phyloP scores from a whole-genome alignment of 352 stramenopile species.

The Nothophytophthora sp. region DNA sequence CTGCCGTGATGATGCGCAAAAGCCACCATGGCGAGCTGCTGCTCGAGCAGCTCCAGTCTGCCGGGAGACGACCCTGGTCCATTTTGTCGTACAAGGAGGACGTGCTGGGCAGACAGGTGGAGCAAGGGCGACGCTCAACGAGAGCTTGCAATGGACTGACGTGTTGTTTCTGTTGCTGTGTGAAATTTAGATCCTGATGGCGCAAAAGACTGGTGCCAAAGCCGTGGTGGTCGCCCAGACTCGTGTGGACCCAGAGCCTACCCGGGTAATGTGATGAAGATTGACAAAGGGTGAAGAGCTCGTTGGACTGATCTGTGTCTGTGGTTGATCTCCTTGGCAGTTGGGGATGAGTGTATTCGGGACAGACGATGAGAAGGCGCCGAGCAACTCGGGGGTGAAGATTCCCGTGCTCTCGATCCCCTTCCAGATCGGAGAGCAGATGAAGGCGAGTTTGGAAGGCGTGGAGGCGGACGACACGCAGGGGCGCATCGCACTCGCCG shows the following conservation, averaged over 20 bases:
- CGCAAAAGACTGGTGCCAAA: slow-evolving; percentile 65
- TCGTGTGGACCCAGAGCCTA: slow-evolving; percentile 45
- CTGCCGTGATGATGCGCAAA: slow-evolving; percentile 71
- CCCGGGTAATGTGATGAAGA: slow-evolving; percentile 27
- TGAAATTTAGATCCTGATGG: slow-evolving; percentile 44
- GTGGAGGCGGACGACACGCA: slow-evolving; percentile 47
- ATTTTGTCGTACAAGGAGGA: slow-evolving; percentile 69
- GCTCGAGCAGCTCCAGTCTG: slow-evolving; percentile 45
- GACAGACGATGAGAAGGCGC: slow-evolving; percentile 29
- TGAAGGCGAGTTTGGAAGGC: slow-evolving; percentile 48
- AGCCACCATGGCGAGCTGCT: slow-evolving; percentile 51
- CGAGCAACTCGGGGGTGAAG: slow-evolving; percentile 49
- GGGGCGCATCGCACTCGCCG: slow-evolving; percentile 40
- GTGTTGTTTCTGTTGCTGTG: too few relatives aligned
- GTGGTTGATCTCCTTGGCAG: slow-evolving; percentile 18
- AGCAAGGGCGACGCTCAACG: not conserved
- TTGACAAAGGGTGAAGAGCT: not conserved
- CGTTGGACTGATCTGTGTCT: not conserved
- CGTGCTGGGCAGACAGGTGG: slow-evolving; percentile 69
- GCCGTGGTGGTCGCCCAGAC: slow-evolving; percentile 68
- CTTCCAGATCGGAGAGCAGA: slow-evolving; percentile 42
- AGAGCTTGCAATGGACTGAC: not conserved
- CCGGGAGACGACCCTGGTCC: slow-evolving; percentile 31
- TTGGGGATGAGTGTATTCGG: slow-evolving; percentile 50
- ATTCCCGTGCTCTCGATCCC: slow-evolving; percentile 66